These are phyloP conservation scores for Salix exigua DNA, from an alignment of 345 rosid species.

Conservation along the genomic window DNA sequence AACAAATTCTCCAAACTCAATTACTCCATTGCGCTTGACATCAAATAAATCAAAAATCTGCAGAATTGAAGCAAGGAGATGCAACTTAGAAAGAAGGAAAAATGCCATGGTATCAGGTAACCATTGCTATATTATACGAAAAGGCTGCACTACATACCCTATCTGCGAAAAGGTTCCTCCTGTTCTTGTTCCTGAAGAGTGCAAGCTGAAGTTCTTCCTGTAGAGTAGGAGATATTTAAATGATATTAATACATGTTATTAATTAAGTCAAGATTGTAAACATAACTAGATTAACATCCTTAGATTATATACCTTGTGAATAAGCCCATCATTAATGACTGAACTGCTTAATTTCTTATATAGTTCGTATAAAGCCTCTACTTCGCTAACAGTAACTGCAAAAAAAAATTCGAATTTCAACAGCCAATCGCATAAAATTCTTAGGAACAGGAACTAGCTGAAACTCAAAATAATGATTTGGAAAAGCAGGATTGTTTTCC, in stretches of 20 bases:
- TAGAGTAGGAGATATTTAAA: not conserved
- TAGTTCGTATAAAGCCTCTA: constrained; percentile 74
- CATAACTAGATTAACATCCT: not conserved
- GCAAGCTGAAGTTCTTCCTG: constrained; percentile 96
- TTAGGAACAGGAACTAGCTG: not conserved
- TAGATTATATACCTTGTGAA: constrained; percentile 65
- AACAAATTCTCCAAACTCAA: constrained; percentile 86
- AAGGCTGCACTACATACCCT: constrained; percentile 45
- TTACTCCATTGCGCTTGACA: constrained; percentile 83
- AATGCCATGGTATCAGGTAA: not conserved
- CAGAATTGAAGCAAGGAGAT: not conserved
- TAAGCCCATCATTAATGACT: constrained; percentile 72
- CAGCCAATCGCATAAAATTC: not conserved
- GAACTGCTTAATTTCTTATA: constrained; percentile 85
- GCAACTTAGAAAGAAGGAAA: constrained; percentile 3
- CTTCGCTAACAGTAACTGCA: constrained; percentile 77
- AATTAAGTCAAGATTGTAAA: not conserved
- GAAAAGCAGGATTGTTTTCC: not conserved
- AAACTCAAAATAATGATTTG: not conserved
- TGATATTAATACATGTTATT: not conserved
- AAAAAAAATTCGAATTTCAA: not conserved
- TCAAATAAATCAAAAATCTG: constrained; percentile 86
- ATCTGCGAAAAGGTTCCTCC: constrained; percentile 78
- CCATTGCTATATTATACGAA: not conserved
- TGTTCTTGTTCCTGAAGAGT: constrained; percentile 69